Evolutionary conservation across 2,329 filamentous ascomycete genomes (phyloP), one percentile per base, ranked within the genome.

Genomic region (Amauroascus niger): DNA sequence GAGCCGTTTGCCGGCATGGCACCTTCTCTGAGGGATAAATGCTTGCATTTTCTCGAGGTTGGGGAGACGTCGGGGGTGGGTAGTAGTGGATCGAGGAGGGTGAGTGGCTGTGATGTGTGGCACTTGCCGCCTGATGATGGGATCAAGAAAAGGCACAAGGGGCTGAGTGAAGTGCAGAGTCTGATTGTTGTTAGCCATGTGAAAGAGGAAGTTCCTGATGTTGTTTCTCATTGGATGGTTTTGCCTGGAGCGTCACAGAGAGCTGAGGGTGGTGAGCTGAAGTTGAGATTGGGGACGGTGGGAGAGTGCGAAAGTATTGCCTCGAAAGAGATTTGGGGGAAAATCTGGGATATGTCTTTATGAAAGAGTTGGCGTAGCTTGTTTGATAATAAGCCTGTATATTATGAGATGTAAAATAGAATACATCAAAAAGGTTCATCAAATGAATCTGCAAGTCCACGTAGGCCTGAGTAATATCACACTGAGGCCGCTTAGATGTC

Each of bases 141-240:
- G 11, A 1, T 55, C 20, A 54, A 55, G 2, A 53, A 58, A 1
- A 63, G 64, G 26, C 61, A 64, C 3, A 64, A 63, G 0, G 88
- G 88, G 0, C 69, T 96, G 53, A 76, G 77, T 1, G 74, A 81
- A 0, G 69, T 80, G 20, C 91, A 97, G 70, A 89, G 89, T 0
- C 71, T 98, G 52, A 79, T 97, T n/a, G 88, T 90, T 59, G 91
- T 97, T 56, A 93, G 88, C 57, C 93, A 98, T 71, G 78, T 91
- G 57, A 83, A 83, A 58, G 89, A 95, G 62, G 93, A 98, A 69
- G 86, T 97, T 8, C 93, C 93, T 0, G 83, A 84, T 48, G 84
- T 83, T 60, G 79, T 96, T 22, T 74, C 88, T 45, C 82, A 94
- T 65, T 97, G 87, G 85, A 76, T 97, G 49, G 90, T 87, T 66